A percentile compares a stretch with the other conserved stretches of the same genome.
Conservation (phyloP, 257 asterid species). For the Petunia axillaris region DNA sequence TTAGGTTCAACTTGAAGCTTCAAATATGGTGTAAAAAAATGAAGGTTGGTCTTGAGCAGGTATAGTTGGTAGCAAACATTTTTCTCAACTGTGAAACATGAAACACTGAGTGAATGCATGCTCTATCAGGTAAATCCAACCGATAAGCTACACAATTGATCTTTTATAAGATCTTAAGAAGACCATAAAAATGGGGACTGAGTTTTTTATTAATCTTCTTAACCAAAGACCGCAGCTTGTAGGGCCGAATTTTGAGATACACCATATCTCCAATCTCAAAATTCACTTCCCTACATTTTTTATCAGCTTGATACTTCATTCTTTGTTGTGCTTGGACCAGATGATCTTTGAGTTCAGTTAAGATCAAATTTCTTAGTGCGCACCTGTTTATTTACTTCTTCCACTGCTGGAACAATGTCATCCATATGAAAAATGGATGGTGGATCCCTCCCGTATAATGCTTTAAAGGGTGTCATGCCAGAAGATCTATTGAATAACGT, state of each 20-base stretch:
- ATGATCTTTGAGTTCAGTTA: neutral
- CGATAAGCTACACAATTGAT: neutral
- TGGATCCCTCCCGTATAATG: neutral
- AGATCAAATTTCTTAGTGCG: neutral
- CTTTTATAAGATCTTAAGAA: neutral
- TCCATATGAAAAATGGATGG: neutral
- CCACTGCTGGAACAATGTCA: neutral
- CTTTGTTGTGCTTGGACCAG: neutral
- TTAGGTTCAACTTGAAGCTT: neutral
- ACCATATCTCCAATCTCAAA: neutral
- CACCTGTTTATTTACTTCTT: neutral
- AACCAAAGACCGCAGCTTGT: neutral
- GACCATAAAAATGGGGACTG: neutral
- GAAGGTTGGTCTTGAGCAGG: neutral
- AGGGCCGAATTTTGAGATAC: neutral
- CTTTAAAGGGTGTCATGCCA: neutral
- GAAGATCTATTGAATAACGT: neutral
- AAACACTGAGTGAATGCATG: neutral
- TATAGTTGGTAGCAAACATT: neutral
- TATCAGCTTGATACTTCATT: neutral
- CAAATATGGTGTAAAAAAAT: neutral
- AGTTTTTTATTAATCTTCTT: neutral
- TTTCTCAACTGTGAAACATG: neutral
- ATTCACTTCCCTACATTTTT: neutral
- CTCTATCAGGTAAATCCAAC: neutral